phyloP scores from a whole-genome alignment of 441 rosid genomes.

The Adansonia gregorii region DNA sequence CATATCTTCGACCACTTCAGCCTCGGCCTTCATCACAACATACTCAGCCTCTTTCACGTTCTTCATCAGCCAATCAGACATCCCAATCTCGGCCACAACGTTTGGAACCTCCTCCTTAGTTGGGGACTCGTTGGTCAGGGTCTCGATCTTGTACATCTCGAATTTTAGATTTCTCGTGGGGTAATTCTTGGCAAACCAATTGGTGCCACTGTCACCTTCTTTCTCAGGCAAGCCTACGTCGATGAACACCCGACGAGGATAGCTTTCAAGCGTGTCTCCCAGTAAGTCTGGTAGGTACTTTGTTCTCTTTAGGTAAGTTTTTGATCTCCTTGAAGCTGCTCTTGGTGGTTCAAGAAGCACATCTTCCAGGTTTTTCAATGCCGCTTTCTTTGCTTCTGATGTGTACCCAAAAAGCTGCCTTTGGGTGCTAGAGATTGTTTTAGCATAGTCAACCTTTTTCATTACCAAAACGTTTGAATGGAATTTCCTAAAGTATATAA shows the following conservation, averaged over 20 bases:
- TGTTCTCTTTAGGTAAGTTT: constrained; percentile 57
- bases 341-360: constrained; percentile 83
- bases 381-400: constrained; percentile 53
- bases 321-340: constrained; percentile 63
- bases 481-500: constrained; percentile 51
- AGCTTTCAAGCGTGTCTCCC: constrained; percentile 61
- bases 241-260: constrained; percentile 65
- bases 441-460: constrained; percentile 45
- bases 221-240: constrained; percentile 56
- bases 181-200: constrained; percentile 70
- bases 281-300: constrained; percentile 61
- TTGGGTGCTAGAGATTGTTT: constrained; percentile 5
- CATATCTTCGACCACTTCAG: constrained; percentile 77
- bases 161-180: constrained; percentile 68
- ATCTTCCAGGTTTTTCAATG: constrained; percentile 64
- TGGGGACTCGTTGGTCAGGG: constrained; percentile 44
- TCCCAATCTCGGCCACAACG: constrained; percentile 36
- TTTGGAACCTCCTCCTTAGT: constrained; percentile 22
- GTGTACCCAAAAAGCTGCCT: constrained; percentile 47
- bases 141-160: constrained; percentile 73
- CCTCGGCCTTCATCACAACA: constrained; percentile 87
- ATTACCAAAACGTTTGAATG: constrained; percentile 43
- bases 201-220: constrained; percentile 51
- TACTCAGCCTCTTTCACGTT: constrained; percentile 67
- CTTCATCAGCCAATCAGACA: constrained; percentile 67